Percentiles rank a stretch among this genome's conserved stretches.
Evolutionary conservation across 2,329 filamentous ascomycete genomes (phyloP).

Genomic region (Chaetomium strumarium): DNA sequence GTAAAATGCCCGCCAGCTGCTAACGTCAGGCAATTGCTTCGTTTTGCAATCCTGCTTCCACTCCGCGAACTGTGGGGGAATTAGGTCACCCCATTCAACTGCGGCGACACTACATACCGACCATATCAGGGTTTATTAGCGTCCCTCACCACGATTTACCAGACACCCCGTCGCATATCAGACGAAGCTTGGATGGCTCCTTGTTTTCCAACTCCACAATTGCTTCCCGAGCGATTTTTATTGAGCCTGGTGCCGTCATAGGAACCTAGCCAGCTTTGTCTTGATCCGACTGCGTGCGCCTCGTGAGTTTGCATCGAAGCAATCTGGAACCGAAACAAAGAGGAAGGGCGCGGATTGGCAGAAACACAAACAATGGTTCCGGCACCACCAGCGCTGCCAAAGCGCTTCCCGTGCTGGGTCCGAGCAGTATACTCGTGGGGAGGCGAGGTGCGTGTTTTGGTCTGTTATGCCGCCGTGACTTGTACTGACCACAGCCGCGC

Average conservation of each 20-base stretch:
- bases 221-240: slow-evolving; percentile 10
- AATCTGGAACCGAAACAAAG: slow-evolving; percentile 1
- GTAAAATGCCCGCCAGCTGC: slow-evolving; percentile 14
- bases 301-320: slow-evolving; percentile 2
- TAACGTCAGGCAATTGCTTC: background rate
- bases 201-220: slow-evolving; percentile 12
- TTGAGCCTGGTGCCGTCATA: slow-evolving; percentile 16
- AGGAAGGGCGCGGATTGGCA: background rate
- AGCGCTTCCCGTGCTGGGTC: slow-evolving; percentile 84
- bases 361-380: slow-evolving; percentile 40
- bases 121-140: background rate
- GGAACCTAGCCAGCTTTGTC: slow-evolving; percentile 1
- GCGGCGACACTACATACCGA: background rate
- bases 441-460: slow-evolving; percentile 58
- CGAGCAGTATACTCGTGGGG: slow-evolving; percentile 90
- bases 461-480: background rate
- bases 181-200: slow-evolving; percentile 13
- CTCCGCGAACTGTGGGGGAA: slow-evolving; percentile 18
- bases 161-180: slow-evolving; percentile 6
- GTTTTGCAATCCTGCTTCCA: background rate
- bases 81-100: slow-evolving; percentile 9
- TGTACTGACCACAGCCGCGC: slow-evolving; percentile 14
- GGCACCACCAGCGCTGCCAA: slow-evolving; percentile 58
- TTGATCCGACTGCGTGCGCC: background rate
- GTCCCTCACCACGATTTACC: background rate